phyloP scores from a whole-genome alignment of 345 rosid species.

The Kernera saxatilis region DNA sequence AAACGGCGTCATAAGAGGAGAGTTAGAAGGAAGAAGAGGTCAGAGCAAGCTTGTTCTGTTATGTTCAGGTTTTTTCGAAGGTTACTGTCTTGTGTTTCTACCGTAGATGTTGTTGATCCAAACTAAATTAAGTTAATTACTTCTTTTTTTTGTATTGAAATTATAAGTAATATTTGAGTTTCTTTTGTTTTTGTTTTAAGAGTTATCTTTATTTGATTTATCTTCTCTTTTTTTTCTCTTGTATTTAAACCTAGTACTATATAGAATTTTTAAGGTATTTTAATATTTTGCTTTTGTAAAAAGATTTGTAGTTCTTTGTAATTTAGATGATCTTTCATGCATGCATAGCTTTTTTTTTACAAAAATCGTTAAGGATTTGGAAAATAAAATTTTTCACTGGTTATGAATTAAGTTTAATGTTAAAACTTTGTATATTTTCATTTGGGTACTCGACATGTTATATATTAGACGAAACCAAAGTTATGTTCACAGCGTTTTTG shows the following conservation, averaged over 20 bases:
- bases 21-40: conserved; percentile 43
- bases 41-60: conserved; percentile 45
- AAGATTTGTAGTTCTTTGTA: neutral
- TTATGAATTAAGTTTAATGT: neutral
- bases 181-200: neutral
- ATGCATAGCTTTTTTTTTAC: neutral
- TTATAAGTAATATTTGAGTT: neutral
- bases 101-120: conserved; percentile 42
- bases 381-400: neutral
- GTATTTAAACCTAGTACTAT: conserved; percentile 10
- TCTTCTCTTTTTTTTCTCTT: neutral
- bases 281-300: conserved; percentile 2
- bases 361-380: neutral
- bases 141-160: neutral
- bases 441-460: neutral
- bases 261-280: neutral
- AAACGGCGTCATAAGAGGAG: conserved; percentile 44
- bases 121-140: neutral
- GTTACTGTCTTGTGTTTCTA: conserved; percentile 39
- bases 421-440: neutral
- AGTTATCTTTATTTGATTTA: neutral
- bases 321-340: neutral
- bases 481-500: neutral
- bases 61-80: conserved; percentile 41
- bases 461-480: no score